Evolutionary conservation across 2,329 filamentous ascomycete species (phyloP).

Genomic region (Cryphonectria carpinicola): DNA sequence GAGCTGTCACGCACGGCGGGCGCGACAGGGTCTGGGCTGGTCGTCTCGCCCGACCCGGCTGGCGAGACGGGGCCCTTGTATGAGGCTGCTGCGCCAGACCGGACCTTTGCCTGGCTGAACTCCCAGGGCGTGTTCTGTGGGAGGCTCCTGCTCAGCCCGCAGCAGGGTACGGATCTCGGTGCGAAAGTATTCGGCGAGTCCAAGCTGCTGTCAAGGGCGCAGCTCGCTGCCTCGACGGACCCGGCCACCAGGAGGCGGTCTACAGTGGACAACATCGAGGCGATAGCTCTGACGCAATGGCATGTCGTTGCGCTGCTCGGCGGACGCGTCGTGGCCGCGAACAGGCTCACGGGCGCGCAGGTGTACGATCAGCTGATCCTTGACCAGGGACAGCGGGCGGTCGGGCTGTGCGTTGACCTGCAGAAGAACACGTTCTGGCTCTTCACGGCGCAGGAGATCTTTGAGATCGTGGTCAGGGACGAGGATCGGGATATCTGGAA

Average conservation of each 20-base stretch:
- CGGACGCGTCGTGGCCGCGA: conserved; percentile 80
- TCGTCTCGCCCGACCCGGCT: conserved; percentile 72
- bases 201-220: conserved; percentile 74
- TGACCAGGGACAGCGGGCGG: conserved; percentile 73
- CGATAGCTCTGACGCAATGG: conserved; percentile 89
- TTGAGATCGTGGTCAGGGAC: conserved; percentile 87
- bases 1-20: conserved; percentile 64
- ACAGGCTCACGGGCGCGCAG: conserved; percentile 81
- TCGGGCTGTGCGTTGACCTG: conserved; percentile 86
- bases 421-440: conserved; percentile 99
- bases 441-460: conserved; percentile 88
- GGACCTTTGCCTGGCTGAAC: conserved; percentile 88
- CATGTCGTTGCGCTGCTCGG: conserved; percentile 86
- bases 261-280: conserved; percentile 73
- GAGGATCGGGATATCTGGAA: conserved; percentile 95
- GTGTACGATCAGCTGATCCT: conserved; percentile 89
- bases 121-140: conserved; percentile 87
- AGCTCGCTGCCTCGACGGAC: conserved; percentile 69
- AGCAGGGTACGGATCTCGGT: conserved; percentile 62
- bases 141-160: conserved; percentile 66
- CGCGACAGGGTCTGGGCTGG: conserved; percentile 67
- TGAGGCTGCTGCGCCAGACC: conserved; percentile 64
- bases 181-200: conserved; percentile 77
- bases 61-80: conserved; percentile 54
- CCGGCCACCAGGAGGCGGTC: conserved; percentile 66